Percentiles rank a stretch among this genome's conserved stretches.
These are phyloP conservation scores for Primulina eburnea DNA, from an alignment of 257 asterid species.

Conservation along the genomic window DNA sequence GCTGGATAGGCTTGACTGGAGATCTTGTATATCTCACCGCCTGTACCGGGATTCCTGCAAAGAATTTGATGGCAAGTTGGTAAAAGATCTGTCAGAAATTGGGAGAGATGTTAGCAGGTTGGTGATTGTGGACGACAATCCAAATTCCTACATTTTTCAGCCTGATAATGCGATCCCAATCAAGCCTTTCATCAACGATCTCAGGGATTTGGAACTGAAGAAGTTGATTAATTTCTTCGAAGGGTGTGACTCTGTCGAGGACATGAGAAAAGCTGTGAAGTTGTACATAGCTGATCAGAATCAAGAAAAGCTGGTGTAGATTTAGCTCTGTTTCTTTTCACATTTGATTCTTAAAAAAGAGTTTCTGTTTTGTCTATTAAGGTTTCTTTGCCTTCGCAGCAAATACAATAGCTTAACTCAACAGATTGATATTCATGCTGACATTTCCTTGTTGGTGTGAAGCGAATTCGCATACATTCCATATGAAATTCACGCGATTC, in stretches of 20 bases:
- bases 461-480: no score
- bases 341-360: background rate
- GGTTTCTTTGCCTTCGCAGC: constrained; percentile 8
- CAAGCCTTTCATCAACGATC: constrained; percentile 62
- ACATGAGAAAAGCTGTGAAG: constrained; percentile 62
- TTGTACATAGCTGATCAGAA: constrained; percentile 30
- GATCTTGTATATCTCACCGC: constrained; percentile 55
- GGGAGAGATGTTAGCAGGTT: constrained; percentile 71
- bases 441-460: no score
- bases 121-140: constrained; percentile 84
- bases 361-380: background rate
- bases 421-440: background rate
- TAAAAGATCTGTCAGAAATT: constrained; percentile 65
- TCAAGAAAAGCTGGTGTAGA: constrained; percentile 23
- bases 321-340: background rate
- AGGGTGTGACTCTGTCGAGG: constrained; percentile 51
- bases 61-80: constrained; percentile 68
- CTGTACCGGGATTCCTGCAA: constrained; percentile 76
- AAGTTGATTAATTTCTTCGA: constrained; percentile 53
- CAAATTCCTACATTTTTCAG: constrained; percentile 67
- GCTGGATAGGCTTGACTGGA: constrained; percentile 61
- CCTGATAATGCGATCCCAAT: constrained; percentile 75
- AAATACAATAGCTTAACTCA: background rate
- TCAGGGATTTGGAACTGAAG: constrained; percentile 64
- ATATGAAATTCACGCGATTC: no score